Evolutionary conservation across 2,329 filamentous ascomycete genomes (phyloP).

Genomic region (Pyrenochaeta sp.): DNA sequence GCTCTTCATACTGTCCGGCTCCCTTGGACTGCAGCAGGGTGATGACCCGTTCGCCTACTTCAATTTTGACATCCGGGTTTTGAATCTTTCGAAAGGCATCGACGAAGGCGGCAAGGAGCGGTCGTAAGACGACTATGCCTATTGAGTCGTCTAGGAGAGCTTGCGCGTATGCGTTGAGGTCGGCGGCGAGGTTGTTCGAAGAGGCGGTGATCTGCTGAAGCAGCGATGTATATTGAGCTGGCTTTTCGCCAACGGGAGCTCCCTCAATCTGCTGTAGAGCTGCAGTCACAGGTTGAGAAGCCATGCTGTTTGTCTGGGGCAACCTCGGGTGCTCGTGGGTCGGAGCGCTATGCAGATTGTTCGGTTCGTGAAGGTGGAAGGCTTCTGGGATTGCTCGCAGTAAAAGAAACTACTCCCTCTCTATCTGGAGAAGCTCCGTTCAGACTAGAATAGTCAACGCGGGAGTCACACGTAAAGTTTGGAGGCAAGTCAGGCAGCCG

Average conservation of each 20-base stretch:
- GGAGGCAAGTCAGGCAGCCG: slow-evolving; percentile 11
- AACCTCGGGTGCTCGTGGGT: neutral
- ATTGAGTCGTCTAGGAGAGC: slow-evolving; percentile 73
- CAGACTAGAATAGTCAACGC: neutral
- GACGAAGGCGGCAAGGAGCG: slow-evolving; percentile 74
- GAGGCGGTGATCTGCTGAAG: slow-evolving; percentile 64
- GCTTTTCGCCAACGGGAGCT: slow-evolving; percentile 59
- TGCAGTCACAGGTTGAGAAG: slow-evolving; percentile 58
- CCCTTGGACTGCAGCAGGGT: slow-evolving; percentile 70
- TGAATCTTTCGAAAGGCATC: slow-evolving; percentile 67
- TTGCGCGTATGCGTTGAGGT: slow-evolving; percentile 74
- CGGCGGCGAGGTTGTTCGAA: slow-evolving; percentile 60
- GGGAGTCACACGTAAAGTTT: neutral
- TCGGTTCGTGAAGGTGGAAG: neutral
- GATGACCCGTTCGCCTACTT: slow-evolving; percentile 78
- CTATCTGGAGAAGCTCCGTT: neutral
- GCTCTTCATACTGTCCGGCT: slow-evolving; percentile 79
- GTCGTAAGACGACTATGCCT: slow-evolving; percentile 78
- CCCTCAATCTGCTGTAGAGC: slow-evolving; percentile 61
- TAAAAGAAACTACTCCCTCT: neutral
- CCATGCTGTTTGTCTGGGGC: slow-evolving; percentile 50
- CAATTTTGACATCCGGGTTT: slow-evolving; percentile 73
- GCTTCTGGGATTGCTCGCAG: neutral
- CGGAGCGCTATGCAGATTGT: neutral
- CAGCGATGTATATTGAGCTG: slow-evolving; percentile 65